Base-by-base conservation (phyloP, 495 filamentous ascomycete genomes). In the Podospora sp. region DNA sequence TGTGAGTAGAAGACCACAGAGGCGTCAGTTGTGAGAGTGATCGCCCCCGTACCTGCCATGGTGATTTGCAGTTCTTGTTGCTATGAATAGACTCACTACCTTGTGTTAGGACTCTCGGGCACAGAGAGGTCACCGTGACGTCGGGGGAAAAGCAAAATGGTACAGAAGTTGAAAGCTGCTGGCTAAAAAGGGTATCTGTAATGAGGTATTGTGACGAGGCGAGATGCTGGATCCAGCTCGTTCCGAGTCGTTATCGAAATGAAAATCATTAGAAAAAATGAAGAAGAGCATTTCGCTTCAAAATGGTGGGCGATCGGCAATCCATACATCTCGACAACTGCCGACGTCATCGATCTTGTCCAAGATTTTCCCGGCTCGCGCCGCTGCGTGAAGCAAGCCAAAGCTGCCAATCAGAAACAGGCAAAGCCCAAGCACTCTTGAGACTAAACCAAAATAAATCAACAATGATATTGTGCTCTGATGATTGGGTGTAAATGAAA, bases 261-360 rank as follows among this genome's bases (percentile, higher is more conserved):
- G 40, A 14, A 14, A 14, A 2, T 18, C 12, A 2, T 46, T 14
- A 2, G 14, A 14, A 46, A 18, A 24, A 27, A 22, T 2, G 12
- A 46, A 11, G 40, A 11, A 18, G 14, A 46, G 2, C 14, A 12
- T 46, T 18, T 14, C 9, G 11, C 11, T n/a, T 56, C 25, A 56
- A 56, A 56, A 36, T 6, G 5, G 40, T 46, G 40, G 40, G 40
- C 16, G 40, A 46, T 46, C 21, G 53, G 53, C 53, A 25, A 22
- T 14, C 52, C 52, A 56, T 26, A 6, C 49, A 52, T 52, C 21
- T 52, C 20, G 9, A 53, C 22, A 57, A 26, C 1, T 22, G 26
- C 53, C 53, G 11, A 57, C 53, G 40, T 46, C 40, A 46, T 46
- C 9, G 25, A 56, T 56, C 22, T n/a, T 26, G 25, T 52, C 52